Conservation (phyloP, 192 early-diverging fungal species). For the Coemansia sp. region DNA sequence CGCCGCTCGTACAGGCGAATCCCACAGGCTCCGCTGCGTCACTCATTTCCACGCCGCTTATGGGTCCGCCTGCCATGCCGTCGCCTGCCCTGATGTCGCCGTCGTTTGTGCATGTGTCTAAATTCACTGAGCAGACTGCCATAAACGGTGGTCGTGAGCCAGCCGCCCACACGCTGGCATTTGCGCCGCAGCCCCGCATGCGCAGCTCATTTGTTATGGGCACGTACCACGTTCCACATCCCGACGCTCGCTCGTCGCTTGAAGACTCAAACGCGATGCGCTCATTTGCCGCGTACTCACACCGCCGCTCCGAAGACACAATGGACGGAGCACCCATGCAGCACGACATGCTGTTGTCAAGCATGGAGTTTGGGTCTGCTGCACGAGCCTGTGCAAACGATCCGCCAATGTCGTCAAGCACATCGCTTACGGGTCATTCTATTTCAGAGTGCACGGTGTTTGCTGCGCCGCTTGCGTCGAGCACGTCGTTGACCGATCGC, state of each 20-base stretch:
- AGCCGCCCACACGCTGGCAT: neutral
- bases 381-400: constrained; percentile 21
- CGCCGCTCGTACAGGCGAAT: constrained; percentile 6
- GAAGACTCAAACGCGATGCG: constrained; percentile 12
- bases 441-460: neutral
- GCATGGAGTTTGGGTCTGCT: constrained; percentile 41
- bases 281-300: constrained; percentile 6
- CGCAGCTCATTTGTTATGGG: neutral
- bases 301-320: constrained; percentile 26
- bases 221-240: constrained; percentile 4
- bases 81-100: constrained; percentile 21
- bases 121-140: constrained; percentile 11
- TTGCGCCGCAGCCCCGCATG: neutral
- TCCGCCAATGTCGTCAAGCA: constrained; percentile 15
- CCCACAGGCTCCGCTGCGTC: neutral
- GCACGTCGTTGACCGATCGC: constrained; percentile 12
- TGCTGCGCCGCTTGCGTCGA: neutral
- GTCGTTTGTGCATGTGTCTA: constrained; percentile 36
- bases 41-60: constrained; percentile 25
- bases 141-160: constrained; percentile 25
- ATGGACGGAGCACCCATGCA: constrained; percentile 1
- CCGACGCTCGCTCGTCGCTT: constrained; percentile 4
- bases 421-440: constrained; percentile 10
- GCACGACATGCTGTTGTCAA: constrained; percentile 17
- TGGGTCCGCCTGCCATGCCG: constrained; percentile 7